Evolutionary conservation across 108 stramenopile species (phyloP).

Genomic region (Fistulifera solaris): DNA sequence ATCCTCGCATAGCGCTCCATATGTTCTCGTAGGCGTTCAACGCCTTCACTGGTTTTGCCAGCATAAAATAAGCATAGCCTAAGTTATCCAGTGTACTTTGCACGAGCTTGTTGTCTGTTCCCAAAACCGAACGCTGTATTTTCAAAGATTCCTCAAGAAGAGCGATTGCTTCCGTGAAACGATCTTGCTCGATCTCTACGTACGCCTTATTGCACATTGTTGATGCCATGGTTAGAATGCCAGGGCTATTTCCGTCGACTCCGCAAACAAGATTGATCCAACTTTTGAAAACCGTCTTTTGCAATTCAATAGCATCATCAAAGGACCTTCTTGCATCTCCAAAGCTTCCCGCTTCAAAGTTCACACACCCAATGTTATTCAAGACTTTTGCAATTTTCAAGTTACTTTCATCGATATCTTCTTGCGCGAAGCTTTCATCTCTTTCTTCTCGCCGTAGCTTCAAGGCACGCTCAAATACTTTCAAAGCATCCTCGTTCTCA

Average conservation of each 20-base stretch:
- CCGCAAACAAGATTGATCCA: conserved; percentile 18
- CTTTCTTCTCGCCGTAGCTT: conserved; percentile 32
- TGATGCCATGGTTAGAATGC: conserved; percentile 43
- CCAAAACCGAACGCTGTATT: conserved; percentile 40
- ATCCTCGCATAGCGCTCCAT: conserved; percentile 5
- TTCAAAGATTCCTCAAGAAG: conserved; percentile 35
- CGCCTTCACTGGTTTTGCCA: conserved; percentile 23
- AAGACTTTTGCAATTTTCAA: conserved; percentile 48
- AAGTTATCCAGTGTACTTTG: conserved; percentile 48
- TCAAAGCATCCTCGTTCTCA: conserved; percentile 36
- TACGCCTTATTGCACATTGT: conserved; percentile 62
- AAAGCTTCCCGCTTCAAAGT: conserved; percentile 38
- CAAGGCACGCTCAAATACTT: conserved; percentile 41
- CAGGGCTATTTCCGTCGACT: conserved; percentile 33
- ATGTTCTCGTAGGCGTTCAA: conserved; percentile 9
- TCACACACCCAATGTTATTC: conserved; percentile 62
- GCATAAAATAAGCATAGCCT: conserved; percentile 32
- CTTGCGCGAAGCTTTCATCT: conserved; percentile 11
- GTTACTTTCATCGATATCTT: conserved; percentile 22
- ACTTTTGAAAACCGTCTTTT: conserved; percentile 30
- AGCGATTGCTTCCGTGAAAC: conserved; percentile 28
- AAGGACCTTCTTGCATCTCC: conserved; percentile 32
- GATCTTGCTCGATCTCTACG: conserved; percentile 35
- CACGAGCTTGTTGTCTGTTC: conserved; percentile 39
- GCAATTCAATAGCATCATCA: conserved; percentile 32